These are phyloP conservation scores for Botryotinia globosa DNA, from an alignment of 2,329 filamentous ascomycete species.

Conservation along the genomic window DNA sequence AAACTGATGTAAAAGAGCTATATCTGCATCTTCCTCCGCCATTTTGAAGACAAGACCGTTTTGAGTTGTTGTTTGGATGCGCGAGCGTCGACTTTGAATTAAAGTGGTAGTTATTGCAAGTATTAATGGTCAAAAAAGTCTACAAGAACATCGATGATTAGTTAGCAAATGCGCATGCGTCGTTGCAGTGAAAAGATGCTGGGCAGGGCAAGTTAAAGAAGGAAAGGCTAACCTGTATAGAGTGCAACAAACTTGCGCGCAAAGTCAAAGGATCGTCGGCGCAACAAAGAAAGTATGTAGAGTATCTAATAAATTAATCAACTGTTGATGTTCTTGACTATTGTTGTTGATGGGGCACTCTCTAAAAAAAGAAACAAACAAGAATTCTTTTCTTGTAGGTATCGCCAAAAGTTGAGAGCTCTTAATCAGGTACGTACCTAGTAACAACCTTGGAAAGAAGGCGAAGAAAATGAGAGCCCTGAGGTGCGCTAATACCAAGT, in stretches of 20 bases:
- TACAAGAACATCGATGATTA: neutral
- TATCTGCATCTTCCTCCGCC: conserved; percentile 40
- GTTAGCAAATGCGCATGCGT: neutral
- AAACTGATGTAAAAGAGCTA: conserved; percentile 40
- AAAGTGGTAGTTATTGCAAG: neutral
- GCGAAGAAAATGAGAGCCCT: conserved; percentile 1
- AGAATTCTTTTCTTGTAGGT: neutral
- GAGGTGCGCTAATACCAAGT: neutral
- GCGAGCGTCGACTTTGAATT: neutral
- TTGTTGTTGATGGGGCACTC: neutral
- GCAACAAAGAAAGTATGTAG: conserved; percentile 9
- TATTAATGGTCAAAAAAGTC: neutral
- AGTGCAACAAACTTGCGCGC: conserved; percentile 9
- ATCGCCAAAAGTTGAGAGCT: neutral
- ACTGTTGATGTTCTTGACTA: neutral
- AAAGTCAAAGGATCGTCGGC: conserved; percentile 3
- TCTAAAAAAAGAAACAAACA: neutral
- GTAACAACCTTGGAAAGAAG: neutral
- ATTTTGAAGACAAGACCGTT: conserved; percentile 29
- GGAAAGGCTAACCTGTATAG: neutral
- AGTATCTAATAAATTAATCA: neutral
- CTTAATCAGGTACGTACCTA: neutral
- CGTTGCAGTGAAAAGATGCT: neutral
- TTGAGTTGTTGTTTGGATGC: conserved; percentile 7
- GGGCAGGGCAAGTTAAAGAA: neutral